Evolutionary conservation across 2,329 filamentous ascomycete genomes (phyloP).

Genomic region (Ophiocordyceps camponoti-leonardi): DNA sequence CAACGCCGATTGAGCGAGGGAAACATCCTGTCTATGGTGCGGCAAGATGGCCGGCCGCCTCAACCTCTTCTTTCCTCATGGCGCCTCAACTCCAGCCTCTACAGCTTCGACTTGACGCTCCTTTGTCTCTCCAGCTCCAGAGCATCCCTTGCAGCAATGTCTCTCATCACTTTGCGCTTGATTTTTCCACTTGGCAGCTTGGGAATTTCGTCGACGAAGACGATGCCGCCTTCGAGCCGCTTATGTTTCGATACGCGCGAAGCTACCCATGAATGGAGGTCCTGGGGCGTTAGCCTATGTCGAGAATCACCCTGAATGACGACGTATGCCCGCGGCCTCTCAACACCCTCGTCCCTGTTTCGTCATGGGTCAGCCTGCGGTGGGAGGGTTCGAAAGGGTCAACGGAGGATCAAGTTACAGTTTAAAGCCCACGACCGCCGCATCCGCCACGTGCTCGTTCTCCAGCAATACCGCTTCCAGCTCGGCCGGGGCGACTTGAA

Average conservation of each 20-base stretch:
- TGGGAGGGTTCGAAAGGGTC: not conserved
- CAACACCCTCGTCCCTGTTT: slow-evolving; percentile 15
- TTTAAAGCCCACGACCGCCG: slow-evolving; percentile 43
- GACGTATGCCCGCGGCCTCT: slow-evolving; percentile 28
- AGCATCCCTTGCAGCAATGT: not conserved
- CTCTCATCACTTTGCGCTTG: slow-evolving; percentile 18
- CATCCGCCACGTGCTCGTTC: slow-evolving; percentile 30
- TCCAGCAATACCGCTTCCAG: slow-evolving; percentile 30
- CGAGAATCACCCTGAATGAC: slow-evolving; percentile 9
- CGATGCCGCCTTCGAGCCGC: slow-evolving; percentile 49
- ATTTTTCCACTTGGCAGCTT: slow-evolving; percentile 43
- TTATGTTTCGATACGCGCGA: slow-evolving; percentile 35
- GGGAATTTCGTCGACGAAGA: slow-evolving; percentile 47
- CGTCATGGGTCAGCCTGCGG: not conserved
- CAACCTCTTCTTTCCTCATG: not conserved
- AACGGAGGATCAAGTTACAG: not conserved
- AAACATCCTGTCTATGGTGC: not conserved
- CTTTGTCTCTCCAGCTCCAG: not conserved
- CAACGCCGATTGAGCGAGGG: not conserved
- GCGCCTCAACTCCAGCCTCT: not conserved
- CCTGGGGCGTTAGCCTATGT: slow-evolving; percentile 9
- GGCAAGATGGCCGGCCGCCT: not conserved
- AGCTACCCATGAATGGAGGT: slow-evolving; percentile 10
- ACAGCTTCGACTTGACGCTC: not conserved
- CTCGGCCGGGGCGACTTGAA: slow-evolving; percentile 51